These are phyloP conservation scores for Cyclanthera cordifolia DNA, from an alignment of 306 rosid genomes.

Conservation along the genomic window DNA sequence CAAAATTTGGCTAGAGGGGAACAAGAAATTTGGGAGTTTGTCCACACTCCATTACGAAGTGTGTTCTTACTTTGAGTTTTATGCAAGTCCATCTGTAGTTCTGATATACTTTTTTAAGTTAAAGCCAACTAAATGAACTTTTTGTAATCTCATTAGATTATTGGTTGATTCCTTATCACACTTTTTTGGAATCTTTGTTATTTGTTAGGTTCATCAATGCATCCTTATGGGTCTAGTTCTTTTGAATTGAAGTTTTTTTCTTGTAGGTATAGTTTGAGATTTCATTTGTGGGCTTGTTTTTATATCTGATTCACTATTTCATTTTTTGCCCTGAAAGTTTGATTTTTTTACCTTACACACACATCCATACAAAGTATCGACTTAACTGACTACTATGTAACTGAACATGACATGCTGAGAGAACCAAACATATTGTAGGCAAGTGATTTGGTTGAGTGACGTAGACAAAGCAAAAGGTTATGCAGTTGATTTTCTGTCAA, in stretches of 20 bases:
- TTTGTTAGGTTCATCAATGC: background rate
- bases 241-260: background rate
- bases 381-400: background rate
- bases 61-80: background rate
- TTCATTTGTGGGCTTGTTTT: background rate
- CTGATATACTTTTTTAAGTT: background rate
- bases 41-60: no score
- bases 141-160: background rate
- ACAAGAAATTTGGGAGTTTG: no score
- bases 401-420: background rate
- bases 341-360: background rate
- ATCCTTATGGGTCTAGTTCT: background rate
- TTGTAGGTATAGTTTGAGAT: background rate
- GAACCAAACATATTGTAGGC: conserved; percentile 31
- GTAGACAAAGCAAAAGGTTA: conserved; percentile 50
- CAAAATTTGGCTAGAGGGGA: no score
- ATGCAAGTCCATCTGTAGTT: background rate
- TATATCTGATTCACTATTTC: background rate
- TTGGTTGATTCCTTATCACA: background rate
- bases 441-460: conserved; percentile 78
- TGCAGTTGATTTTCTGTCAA: conserved; percentile 71
- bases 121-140: background rate
- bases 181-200: background rate
- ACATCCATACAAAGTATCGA: background rate
- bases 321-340: no score